A percentile compares a stretch with the other conserved stretches of the same genome.
Conservation (phyloP, 23 red algal species). For the Rhodosorus marinus region DNA sequence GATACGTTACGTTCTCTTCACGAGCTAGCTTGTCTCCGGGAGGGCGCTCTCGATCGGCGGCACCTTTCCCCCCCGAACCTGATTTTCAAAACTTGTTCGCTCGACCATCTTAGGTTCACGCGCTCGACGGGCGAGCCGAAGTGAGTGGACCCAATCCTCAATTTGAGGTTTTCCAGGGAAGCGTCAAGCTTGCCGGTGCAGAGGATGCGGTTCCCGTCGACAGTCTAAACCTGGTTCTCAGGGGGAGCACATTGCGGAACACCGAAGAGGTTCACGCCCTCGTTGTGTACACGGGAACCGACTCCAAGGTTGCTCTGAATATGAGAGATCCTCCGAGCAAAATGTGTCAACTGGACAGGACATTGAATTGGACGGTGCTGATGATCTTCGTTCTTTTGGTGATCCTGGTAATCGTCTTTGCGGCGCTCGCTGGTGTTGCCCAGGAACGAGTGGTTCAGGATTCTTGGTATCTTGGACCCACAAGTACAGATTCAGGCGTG, state of each 20-base stretch:
- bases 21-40: too few species aligned
- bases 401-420: constrained; percentile 18
- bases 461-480: constrained; percentile 60
- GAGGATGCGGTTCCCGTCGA: constrained; percentile 9
- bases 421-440: constrained; percentile 20
- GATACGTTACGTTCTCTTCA: too few species aligned
- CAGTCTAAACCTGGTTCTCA: constrained; percentile 31
- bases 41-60: too few species aligned
- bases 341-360: constrained; percentile 47
- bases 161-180: too few species aligned
- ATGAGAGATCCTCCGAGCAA: constrained; percentile 57
- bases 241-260: constrained; percentile 52
- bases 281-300: constrained; percentile 35
- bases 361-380: constrained; percentile 61
- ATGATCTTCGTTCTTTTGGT: constrained; percentile 40
- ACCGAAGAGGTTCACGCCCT: constrained; percentile 46
- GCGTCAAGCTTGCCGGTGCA: constrained; percentile 5
- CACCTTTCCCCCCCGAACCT: too few species aligned
- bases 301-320: constrained; percentile 64
- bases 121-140: neutral
- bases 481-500: constrained; percentile 9
- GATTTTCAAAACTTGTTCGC: too few species aligned
- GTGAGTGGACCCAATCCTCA: too few species aligned
- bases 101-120: too few species aligned
- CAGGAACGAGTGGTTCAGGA: constrained; percentile 15